These are phyloP conservation scores for Dipteronia sinensis DNA, from an alignment of 345 rosid genomes.

Conservation along the genomic window DNA sequence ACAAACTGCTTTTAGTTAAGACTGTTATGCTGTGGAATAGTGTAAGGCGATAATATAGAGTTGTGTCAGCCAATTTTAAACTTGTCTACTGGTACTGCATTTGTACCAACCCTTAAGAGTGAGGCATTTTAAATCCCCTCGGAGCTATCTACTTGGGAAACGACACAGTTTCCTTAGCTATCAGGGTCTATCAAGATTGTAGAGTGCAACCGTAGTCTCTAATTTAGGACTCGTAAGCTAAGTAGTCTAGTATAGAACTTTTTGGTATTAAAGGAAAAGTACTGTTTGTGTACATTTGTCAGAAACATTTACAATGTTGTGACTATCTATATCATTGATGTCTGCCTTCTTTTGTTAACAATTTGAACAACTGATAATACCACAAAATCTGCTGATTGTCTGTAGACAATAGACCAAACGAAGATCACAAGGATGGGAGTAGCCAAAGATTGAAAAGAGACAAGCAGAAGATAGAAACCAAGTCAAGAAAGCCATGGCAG, in stretches of 20 bases:
- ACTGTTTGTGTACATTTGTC: slow-evolving; percentile 16
- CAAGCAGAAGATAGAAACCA: slow-evolving; percentile 76
- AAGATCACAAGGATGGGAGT: slow-evolving; percentile 62
- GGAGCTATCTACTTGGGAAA: background rate
- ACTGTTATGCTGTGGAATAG: too few species aligned
- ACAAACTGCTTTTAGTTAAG: too few species aligned
- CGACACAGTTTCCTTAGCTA: too few species aligned
- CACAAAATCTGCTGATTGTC: background rate
- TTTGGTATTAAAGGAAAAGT: background rate
- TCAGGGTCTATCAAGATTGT: background rate
- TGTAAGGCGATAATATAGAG: too few species aligned
- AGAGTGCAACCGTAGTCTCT: background rate
- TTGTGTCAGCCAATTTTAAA: background rate
- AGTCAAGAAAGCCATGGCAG: slow-evolving; percentile 83
- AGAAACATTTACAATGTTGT: slow-evolving; percentile 1
- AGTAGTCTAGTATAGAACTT: background rate
- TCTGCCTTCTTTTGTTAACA: background rate
- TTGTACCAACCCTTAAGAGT: too few species aligned
- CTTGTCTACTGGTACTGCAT: background rate
- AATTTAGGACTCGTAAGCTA: background rate
- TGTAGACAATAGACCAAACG: background rate
- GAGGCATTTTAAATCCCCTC: background rate
- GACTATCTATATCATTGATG: background rate
- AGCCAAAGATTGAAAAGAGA: slow-evolving; percentile 86
- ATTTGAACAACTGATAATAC: background rate